phyloP scores from a whole-genome alignment of 495 filamentous ascomycete species.

The Talaromyces stipitatus region DNA sequence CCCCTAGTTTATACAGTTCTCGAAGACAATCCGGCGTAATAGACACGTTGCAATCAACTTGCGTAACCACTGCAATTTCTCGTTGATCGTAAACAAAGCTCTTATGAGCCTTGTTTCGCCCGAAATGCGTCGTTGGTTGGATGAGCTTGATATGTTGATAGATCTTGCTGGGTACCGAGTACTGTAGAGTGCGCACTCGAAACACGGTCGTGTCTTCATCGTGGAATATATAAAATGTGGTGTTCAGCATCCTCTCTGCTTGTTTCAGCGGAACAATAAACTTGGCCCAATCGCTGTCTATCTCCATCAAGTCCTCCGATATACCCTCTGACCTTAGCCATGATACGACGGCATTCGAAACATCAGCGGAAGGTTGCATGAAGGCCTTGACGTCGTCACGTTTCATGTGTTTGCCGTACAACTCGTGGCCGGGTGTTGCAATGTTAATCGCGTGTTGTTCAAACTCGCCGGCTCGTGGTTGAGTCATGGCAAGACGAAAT shows the following conservation, averaged over 20 bases:
- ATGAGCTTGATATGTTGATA: constrained; percentile 40
- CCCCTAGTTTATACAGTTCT: constrained; percentile 50
- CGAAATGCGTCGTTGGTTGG: constrained; percentile 51
- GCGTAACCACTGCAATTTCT: constrained; percentile 14
- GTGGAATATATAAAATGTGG: constrained; percentile 47
- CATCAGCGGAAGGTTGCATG: constrained; percentile 38
- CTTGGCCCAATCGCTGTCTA: constrained; percentile 49
- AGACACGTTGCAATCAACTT: constrained; percentile 33
- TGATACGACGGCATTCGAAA: constrained; percentile 29
- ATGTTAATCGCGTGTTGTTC: constrained; percentile 55
- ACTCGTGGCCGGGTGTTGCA: constrained; percentile 51
- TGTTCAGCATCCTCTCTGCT: constrained; percentile 46
- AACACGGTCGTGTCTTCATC: constrained; percentile 23
- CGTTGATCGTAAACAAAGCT: constrained; percentile 15
- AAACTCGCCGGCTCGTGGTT: constrained; percentile 45
- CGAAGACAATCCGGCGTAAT: constrained; percentile 54
- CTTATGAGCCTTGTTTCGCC: constrained; percentile 20
- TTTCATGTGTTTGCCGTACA: constrained; percentile 58
- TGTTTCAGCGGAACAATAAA: constrained; percentile 42
- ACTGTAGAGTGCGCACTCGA: constrained; percentile 46
- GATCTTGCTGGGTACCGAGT: constrained; percentile 49
- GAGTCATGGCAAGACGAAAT: constrained; percentile 47
- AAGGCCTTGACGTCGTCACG: constrained; percentile 45
- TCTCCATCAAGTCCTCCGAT: constrained; percentile 28
- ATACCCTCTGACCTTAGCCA: constrained; percentile 48